Evolutionary conservation across 1,284 basidiomycete genomes (phyloP).

Genomic region (Sutorius eximius): DNA sequence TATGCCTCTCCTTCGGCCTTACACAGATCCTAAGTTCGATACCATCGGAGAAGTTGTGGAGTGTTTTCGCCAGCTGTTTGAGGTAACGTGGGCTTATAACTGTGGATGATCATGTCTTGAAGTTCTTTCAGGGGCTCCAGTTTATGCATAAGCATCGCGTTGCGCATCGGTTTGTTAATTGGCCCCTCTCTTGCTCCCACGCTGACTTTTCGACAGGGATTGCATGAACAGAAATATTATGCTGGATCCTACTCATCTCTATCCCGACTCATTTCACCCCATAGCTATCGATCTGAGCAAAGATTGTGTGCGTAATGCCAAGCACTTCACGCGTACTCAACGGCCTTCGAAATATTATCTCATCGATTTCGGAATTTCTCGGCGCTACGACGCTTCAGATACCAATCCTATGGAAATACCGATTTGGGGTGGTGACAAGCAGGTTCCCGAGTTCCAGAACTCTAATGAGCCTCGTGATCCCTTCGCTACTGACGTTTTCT

Average conservation of each 20-base stretch:
- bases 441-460: constrained; percentile 36
- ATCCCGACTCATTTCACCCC: constrained; percentile 19
- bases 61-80: constrained; percentile 37
- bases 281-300: neutral
- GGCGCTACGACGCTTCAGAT: constrained; percentile 25
- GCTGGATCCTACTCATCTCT: constrained; percentile 38
- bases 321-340: constrained; percentile 21
- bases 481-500: constrained; percentile 35
- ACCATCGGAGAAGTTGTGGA: constrained; percentile 38
- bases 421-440: constrained; percentile 35
- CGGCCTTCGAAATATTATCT: constrained; percentile 19
- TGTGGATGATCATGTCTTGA: neutral
- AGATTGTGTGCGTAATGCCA: constrained; percentile 5
- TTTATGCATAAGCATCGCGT: constrained; percentile 21
- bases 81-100: constrained; percentile 25
- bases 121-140: constrained; percentile 12
- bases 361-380: constrained; percentile 41
- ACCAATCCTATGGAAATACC: constrained; percentile 12
- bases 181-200: neutral
- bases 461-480: constrained; percentile 23
- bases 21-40: constrained; percentile 27
- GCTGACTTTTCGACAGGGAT: neutral
- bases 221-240: constrained; percentile 39
- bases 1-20: constrained; percentile 36
- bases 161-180: constrained; percentile 10